Conservation (phyloP, 495 filamentous ascomycete genomes). For the Pyrenula aspistea region DNA sequence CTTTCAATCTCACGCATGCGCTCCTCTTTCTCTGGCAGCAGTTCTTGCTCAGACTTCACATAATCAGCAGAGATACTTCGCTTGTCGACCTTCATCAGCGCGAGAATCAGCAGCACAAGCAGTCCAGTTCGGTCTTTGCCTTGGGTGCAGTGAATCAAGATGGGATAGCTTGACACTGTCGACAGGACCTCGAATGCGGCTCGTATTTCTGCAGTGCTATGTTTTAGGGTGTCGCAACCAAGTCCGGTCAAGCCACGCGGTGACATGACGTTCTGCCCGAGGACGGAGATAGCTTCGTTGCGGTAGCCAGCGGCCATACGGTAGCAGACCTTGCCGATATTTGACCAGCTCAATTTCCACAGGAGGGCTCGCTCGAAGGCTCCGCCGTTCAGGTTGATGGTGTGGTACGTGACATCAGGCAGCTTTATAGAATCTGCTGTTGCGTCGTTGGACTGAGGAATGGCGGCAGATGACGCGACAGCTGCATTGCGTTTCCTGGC, state of each 20-base stretch:
- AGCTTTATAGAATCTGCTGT: conserved; percentile 38
- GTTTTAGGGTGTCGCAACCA: conserved; percentile 50
- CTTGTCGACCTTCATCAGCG: conserved; percentile 42
- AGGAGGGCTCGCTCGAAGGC: conserved; percentile 58
- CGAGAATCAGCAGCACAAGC: conserved; percentile 48
- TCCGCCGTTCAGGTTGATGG: conserved; percentile 63
- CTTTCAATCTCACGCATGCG: conserved; percentile 54
- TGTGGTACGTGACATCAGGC: conserved; percentile 41
- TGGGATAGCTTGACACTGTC: conserved; percentile 36
- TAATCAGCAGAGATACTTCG: conserved; percentile 57
- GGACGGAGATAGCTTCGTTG: conserved; percentile 49
- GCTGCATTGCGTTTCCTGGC: conserved; percentile 47
- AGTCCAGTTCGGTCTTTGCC: conserved; percentile 82
- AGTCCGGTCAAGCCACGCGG: conserved; percentile 55
- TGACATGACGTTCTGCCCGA: conserved; percentile 57
- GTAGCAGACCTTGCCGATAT: conserved; percentile 47
- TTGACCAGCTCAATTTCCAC: conserved; percentile 54
- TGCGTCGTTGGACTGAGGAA: conserved; percentile 29
- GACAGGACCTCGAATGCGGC: conserved; percentile 39
- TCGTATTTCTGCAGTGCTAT: conserved; percentile 49
- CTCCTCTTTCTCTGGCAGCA: conserved; percentile 45
- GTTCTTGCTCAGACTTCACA: conserved; percentile 44
- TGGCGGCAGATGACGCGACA: conserved; percentile 19
- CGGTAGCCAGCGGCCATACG: conserved; percentile 56
- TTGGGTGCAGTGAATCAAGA: conserved; percentile 72